phyloP scores from a whole-genome alignment of 306 rosid genomes.

The barrel medic (Medicago truncatula) region MtrunA17r5.0-ANR NC_053048.1:34752001-34752500 shows the following conservation, averaged over 20 bases:
- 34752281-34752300: too few relatives aligned
- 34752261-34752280: neutral
- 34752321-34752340: too few relatives aligned
- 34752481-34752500: too few relatives aligned
- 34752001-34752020: slow-evolving; percentile 33
- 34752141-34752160: slow-evolving; percentile 9
- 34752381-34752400: too few relatives aligned
- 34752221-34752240: too few relatives aligned
- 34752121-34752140: slow-evolving; percentile 13
- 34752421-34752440: too few relatives aligned
- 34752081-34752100: slow-evolving; percentile 53
- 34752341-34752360: too few relatives aligned
- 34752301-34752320: too few relatives aligned
- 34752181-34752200: neutral
- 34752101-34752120: slow-evolving; percentile 28
- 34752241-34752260: neutral
- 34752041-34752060: slow-evolving; percentile 61
- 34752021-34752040: slow-evolving; percentile 66
- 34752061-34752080: slow-evolving; percentile 64
- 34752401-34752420: too few relatives aligned
- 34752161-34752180: slow-evolving; percentile 10
- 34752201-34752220: neutral
- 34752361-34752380: too few relatives aligned
- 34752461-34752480: too few relatives aligned
- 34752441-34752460: too few relatives aligned